Evolutionary conservation across 768 basidiomycete species (phyloP).

Genomic region (Porphyrellus cyaneotinctus): DNA sequence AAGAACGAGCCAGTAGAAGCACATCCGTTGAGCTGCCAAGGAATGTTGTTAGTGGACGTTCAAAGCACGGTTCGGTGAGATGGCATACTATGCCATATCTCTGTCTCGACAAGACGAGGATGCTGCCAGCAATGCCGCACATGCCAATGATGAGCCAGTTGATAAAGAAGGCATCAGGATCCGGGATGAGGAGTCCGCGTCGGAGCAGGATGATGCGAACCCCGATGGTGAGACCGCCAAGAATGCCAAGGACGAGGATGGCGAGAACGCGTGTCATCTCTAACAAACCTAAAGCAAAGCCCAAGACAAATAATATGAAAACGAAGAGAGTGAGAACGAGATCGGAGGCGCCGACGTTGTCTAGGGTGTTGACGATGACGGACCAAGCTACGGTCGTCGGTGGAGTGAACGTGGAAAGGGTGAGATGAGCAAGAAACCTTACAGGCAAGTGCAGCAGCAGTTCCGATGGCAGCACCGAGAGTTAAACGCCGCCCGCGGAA

Average conservation of each 20-base stretch:
- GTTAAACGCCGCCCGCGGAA: constrained; percentile 56
- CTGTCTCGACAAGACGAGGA: constrained; percentile 43
- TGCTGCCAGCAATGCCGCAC: constrained; percentile 40
- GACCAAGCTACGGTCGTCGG: constrained; percentile 45
- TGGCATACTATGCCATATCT: constrained; percentile 47
- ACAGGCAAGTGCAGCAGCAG: constrained; percentile 48
- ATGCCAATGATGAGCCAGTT: constrained; percentile 55
- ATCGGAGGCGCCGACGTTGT: constrained; percentile 48
- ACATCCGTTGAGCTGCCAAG: constrained; percentile 41
- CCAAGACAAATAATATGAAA: constrained; percentile 46
- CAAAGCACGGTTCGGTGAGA: neutral
- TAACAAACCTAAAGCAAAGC: constrained; percentile 52
- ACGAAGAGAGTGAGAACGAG: constrained; percentile 46
- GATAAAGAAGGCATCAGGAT: constrained; percentile 31
- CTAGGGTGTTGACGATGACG: constrained; percentile 54
- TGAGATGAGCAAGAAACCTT: constrained; percentile 15
- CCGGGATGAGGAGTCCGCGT: constrained; percentile 44
- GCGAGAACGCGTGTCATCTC: constrained; percentile 47
- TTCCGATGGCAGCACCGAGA: constrained; percentile 50
- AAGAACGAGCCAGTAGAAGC: constrained; percentile 64
- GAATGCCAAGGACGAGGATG: constrained; percentile 42
- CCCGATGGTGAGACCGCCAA: constrained; percentile 56
- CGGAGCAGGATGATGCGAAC: constrained; percentile 51
- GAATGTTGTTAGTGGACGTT: constrained; percentile 1
- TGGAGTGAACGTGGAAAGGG: neutral